phyloP scores from a whole-genome alignment of 345 rosid genomes.

The Diplotaxis tenuifolia region DNA sequence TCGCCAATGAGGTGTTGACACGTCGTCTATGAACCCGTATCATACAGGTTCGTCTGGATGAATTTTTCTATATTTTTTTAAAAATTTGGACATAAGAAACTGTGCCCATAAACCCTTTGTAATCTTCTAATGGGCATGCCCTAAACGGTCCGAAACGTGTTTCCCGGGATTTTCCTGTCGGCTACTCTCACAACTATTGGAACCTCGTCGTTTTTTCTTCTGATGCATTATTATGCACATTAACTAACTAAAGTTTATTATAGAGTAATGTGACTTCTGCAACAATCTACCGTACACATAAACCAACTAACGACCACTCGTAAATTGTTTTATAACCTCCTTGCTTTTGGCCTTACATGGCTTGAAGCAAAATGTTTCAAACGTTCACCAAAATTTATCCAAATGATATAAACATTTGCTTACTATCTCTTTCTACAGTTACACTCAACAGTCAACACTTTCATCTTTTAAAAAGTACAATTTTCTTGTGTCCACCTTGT shows the following conservation, averaged over 20 bases:
- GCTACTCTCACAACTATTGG: conserved; percentile 37
- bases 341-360: background rate
- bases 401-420: background rate
- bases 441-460: background rate
- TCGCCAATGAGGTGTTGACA: no score
- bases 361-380: background rate
- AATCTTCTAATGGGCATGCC: no score
- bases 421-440: background rate
- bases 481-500: background rate
- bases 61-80: no score
- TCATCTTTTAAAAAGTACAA: background rate
- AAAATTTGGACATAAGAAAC: no score
- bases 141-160: conserved; percentile 37
- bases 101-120: no score
- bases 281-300: conserved; percentile 7
- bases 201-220: conserved; percentile 18
- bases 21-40: no score
- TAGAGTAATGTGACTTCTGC: background rate
- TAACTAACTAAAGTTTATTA: background rate
- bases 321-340: background rate
- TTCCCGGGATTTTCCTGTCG: conserved; percentile 33
- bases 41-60: no score
- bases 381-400: no score
- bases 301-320: conserved; percentile 28
- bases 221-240: background rate